Conservation (phyloP, 2,329 filamentous ascomycete genomes). For the Scedosporium boydii region DNA sequence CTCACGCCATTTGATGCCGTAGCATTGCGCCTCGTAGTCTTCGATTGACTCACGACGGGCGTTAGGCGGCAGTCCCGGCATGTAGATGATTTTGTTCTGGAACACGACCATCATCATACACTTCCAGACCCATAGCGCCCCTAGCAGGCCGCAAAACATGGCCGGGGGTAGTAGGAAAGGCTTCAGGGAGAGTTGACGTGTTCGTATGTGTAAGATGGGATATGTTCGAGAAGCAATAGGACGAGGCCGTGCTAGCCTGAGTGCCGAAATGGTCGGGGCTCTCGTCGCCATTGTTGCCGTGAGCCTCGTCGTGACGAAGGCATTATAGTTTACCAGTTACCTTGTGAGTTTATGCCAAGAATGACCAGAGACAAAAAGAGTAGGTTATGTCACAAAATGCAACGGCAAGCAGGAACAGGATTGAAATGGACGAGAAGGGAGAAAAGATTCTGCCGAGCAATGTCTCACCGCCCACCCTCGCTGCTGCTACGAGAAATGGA, state of each 20-base stretch:
- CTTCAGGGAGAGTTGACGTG: slow-evolving; percentile 18
- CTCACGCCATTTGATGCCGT: slow-evolving; percentile 58
- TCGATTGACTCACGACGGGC: slow-evolving; percentile 56
- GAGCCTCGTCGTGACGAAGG: background rate
- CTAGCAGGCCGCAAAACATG: slow-evolving; percentile 55
- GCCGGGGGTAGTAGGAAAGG: slow-evolving; percentile 52
- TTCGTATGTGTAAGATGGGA: background rate
- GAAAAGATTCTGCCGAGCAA: too few species aligned
- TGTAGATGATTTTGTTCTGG: slow-evolving; percentile 77
- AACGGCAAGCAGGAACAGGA: background rate
- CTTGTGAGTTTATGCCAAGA: background rate
- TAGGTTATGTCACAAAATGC: background rate
- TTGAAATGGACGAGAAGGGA: background rate
- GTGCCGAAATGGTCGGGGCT: background rate
- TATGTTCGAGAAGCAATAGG: background rate
- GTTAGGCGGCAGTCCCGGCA: slow-evolving; percentile 65
- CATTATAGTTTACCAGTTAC: background rate
- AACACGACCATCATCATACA: slow-evolving; percentile 68
- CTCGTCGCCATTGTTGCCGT: background rate
- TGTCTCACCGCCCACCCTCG: too few species aligned
- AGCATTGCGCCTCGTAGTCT: slow-evolving; percentile 51
- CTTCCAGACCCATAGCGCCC: slow-evolving; percentile 56
- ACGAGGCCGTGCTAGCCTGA: background rate
- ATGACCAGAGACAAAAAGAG: background rate
- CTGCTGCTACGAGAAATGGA: too few species aligned